Evolutionary conservation across 441 rosid genomes (phyloP).

Genomic region (Erodium moschatum): DNA sequence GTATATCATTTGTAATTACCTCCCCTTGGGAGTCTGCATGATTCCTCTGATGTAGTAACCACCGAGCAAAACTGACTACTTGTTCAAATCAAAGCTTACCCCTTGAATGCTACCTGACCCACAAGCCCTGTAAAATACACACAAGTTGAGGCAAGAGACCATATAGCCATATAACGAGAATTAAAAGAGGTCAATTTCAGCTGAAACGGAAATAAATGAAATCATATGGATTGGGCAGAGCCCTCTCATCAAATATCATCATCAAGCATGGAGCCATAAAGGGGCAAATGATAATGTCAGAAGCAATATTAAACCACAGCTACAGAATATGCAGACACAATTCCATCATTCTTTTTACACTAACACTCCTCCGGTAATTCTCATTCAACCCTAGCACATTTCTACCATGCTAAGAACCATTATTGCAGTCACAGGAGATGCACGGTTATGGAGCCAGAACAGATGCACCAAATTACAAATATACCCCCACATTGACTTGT

Average conservation of each 20-base stretch:
- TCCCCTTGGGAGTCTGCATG: conserved; percentile 12
- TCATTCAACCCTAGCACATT: conserved; percentile 20
- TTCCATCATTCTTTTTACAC: conserved; percentile 3
- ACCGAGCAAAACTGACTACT: too few relatives aligned
- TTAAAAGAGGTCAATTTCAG: conserved; percentile 20
- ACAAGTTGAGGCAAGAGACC: conserved; percentile 7
- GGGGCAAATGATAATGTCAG: conserved; percentile 23
- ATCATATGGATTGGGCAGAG: conserved; percentile 27
- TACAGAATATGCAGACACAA: neutral
- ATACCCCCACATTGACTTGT: conserved; percentile 17
- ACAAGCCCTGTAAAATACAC: conserved; percentile 6
- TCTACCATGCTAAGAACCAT: conserved; percentile 27
- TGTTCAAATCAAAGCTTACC: neutral
- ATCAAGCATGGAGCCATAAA: conserved; percentile 27
- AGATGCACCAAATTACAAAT: conserved; percentile 17
- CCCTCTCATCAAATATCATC: conserved; percentile 20
- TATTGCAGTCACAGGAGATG: conserved; percentile 29
- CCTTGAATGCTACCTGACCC: conserved; percentile 9
- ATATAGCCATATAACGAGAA: conserved; percentile 4
- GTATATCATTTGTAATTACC: conserved; percentile 1
- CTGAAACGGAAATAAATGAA: conserved; percentile 30
- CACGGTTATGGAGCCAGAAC: conserved; percentile 17
- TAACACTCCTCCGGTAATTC: conserved; percentile 5
- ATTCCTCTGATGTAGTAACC: neutral
- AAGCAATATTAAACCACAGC: conserved; percentile 11